Conservation (phyloP, 768 basidiomycete genomes). For the Naematelia encephala region DNA sequence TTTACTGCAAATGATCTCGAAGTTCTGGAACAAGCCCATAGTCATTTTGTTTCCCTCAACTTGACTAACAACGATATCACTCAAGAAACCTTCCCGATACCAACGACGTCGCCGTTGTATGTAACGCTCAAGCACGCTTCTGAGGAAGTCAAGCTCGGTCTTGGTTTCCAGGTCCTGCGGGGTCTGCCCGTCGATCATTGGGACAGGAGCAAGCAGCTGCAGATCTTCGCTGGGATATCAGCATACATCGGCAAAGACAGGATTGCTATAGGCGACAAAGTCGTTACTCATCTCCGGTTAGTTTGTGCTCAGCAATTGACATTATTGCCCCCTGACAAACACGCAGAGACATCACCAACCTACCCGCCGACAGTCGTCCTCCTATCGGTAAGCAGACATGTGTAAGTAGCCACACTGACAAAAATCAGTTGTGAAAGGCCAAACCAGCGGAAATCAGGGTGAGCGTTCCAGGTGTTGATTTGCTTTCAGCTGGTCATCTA, state of each 20-base stretch:
- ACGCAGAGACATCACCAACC: slow-evolving; percentile 24
- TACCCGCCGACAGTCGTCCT: slow-evolving; percentile 26
- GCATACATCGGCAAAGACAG: slow-evolving; percentile 18
- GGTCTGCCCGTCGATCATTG: slow-evolving; percentile 30
- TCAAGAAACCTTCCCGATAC: slow-evolving; percentile 21
- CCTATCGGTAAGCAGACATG: slow-evolving; percentile 15
- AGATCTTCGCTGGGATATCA: slow-evolving; percentile 26
- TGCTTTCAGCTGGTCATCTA: too few species aligned
- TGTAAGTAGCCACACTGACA: neutral
- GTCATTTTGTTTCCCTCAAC: slow-evolving; percentile 22
- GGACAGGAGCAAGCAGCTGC: slow-evolving; percentile 19
- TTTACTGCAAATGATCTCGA: slow-evolving; percentile 20
- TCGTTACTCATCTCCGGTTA: slow-evolving; percentile 28
- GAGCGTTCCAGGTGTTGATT: slow-evolving; percentile 1
- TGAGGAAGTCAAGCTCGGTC: slow-evolving; percentile 25
- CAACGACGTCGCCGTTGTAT: slow-evolving; percentile 7
- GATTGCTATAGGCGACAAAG: slow-evolving; percentile 8
- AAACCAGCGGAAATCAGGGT: slow-evolving; percentile 31
- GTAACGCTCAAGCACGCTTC: slow-evolving; percentile 8
- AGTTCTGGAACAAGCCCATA: slow-evolving; percentile 16
- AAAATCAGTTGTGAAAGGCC: slow-evolving; percentile 23
- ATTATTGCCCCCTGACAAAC: neutral
- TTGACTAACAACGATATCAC: slow-evolving; percentile 18
- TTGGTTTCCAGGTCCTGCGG: slow-evolving; percentile 27
- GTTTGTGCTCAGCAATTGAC: too few species aligned